These are phyloP conservation scores for Xylaria sp. DNA, from an alignment of 2,329 filamentous ascomycete genomes.

Conservation along the genomic window DNA sequence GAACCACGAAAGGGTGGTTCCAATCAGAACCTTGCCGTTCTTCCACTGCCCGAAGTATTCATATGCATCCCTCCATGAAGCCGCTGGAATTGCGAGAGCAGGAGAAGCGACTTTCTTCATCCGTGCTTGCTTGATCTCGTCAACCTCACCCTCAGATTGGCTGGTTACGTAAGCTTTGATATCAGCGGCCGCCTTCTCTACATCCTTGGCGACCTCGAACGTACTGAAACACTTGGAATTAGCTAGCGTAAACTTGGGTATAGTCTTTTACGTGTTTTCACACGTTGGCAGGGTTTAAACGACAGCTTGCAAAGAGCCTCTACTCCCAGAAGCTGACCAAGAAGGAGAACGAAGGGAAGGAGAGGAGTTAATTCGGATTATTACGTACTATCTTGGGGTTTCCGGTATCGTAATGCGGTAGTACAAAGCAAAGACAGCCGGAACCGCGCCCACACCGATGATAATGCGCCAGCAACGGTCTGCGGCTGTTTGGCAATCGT, in stretches of 20 bases:
- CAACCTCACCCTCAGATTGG: conserved; percentile 54
- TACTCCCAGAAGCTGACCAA: neutral
- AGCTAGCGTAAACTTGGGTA: neutral
- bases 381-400: conserved; percentile 69
- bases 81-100: conserved; percentile 67
- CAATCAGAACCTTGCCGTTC: conserved; percentile 73
- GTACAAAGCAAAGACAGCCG: conserved; percentile 80
- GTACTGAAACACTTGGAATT: conserved; percentile 48
- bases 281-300: neutral
- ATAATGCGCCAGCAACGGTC: conserved; percentile 85
- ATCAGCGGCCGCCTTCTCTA: conserved; percentile 76
- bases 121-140: conserved; percentile 55
- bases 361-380: neutral
- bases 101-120: conserved; percentile 59
- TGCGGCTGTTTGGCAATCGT: conserved; percentile 69
- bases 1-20: conserved; percentile 83
- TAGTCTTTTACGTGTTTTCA: neutral
- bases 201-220: conserved; percentile 77
- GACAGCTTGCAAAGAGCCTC: neutral
- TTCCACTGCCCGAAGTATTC: conserved; percentile 72
- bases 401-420: conserved; percentile 87
- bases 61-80: conserved; percentile 72
- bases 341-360: too few relatives aligned
- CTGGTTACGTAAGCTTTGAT: conserved; percentile 65
- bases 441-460: conserved; percentile 78